Conservation (phyloP, 371 early-diverging fungal species). For the Capniomyces stellatus region DNA sequence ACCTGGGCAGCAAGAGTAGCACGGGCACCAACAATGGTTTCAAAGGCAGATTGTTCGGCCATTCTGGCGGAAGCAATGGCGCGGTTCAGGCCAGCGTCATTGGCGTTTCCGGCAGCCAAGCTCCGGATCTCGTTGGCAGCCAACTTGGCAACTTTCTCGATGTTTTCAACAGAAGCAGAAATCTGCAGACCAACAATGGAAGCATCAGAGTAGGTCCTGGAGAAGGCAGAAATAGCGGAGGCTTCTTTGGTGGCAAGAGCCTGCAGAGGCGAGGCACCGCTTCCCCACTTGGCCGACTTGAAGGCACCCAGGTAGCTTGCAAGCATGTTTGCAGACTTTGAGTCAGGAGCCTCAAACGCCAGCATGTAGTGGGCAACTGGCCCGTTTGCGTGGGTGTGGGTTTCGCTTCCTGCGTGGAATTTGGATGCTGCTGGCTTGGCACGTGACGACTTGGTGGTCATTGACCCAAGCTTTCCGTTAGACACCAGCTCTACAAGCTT, state of each 20-base stretch:
- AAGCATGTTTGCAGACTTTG: slow-evolving; percentile 56
- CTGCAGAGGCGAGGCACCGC: slow-evolving; percentile 50
- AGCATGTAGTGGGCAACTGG: slow-evolving; percentile 47
- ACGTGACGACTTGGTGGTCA: slow-evolving; percentile 16
- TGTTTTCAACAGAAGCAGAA: slow-evolving; percentile 37
- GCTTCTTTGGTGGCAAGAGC: slow-evolving; percentile 38
- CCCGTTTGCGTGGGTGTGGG: slow-evolving; percentile 41
- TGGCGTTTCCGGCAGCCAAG: slow-evolving; percentile 33
- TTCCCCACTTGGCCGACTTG: slow-evolving; percentile 47
- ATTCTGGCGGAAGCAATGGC: slow-evolving; percentile 76
- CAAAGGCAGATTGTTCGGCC: slow-evolving; percentile 29
- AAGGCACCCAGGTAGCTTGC: slow-evolving; percentile 64
- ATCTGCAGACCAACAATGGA: slow-evolving; percentile 78
- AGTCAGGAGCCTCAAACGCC: slow-evolving; percentile 53
- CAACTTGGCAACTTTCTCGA: slow-evolving; percentile 38
- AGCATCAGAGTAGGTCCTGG: slow-evolving; percentile 77
- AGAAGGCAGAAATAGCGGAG: slow-evolving; percentile 55
- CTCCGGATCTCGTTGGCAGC: slow-evolving; percentile 52
- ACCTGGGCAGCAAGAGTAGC: slow-evolving; percentile 42
- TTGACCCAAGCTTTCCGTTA: too few relatives aligned
- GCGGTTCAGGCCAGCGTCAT: slow-evolving; percentile 46
- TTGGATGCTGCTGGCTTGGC: slow-evolving; percentile 23
- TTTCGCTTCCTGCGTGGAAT: slow-evolving; percentile 69
- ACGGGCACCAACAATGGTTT: slow-evolving; percentile 31
- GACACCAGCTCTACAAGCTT: slow-evolving; percentile 28